Evolutionary conservation across 257 asterid species (phyloP).

Genomic region (Fraxinus americana): DNA sequence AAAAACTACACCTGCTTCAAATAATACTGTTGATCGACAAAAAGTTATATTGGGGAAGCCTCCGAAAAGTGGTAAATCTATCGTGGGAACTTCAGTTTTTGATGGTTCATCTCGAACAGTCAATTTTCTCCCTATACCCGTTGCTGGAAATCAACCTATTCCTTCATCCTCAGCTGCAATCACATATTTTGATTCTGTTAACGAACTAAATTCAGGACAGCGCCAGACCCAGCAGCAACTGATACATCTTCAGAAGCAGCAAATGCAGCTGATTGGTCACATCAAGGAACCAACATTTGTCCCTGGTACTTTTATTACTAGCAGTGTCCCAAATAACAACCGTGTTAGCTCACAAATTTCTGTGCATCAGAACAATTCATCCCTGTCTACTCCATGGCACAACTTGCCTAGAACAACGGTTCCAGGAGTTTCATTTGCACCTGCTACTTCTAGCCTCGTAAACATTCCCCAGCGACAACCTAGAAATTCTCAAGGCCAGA

Average conservation of each 20-base stretch:
- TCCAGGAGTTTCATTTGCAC: conserved; percentile 23
- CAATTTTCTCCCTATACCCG: conserved; percentile 29
- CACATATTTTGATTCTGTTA: conserved; percentile 19
- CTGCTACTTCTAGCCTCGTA: conserved; percentile 16
- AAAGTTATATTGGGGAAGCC: conserved; percentile 19
- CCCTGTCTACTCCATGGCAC: conserved; percentile 30
- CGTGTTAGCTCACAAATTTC: conserved; percentile 4
- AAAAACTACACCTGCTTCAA: conserved; percentile 20
- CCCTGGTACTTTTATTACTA: conserved; percentile 25
- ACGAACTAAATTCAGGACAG: conserved; percentile 27
- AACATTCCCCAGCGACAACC: conserved; percentile 29
- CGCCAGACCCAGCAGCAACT: conserved; percentile 35
- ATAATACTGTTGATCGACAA: conserved; percentile 5
- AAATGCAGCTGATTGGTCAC: conserved; percentile 37
- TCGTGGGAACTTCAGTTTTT: conserved; percentile 31
- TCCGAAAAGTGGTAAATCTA: conserved; percentile 16
- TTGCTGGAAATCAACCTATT: conserved; percentile 27
- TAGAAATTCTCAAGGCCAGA: conserved; percentile 39
- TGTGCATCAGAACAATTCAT: conserved; percentile 23
- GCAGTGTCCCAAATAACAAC: conserved; percentile 20
- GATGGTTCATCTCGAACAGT: conserved; percentile 35
- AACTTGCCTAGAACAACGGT: conserved; percentile 26
- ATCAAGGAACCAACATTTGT: conserved; percentile 20
- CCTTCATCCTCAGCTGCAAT: conserved; percentile 24
- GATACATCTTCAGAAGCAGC: conserved; percentile 41